Conservation (phyloP, 176 grass and related monocot genomes). For the Phyllostachys edulis region DNA sequence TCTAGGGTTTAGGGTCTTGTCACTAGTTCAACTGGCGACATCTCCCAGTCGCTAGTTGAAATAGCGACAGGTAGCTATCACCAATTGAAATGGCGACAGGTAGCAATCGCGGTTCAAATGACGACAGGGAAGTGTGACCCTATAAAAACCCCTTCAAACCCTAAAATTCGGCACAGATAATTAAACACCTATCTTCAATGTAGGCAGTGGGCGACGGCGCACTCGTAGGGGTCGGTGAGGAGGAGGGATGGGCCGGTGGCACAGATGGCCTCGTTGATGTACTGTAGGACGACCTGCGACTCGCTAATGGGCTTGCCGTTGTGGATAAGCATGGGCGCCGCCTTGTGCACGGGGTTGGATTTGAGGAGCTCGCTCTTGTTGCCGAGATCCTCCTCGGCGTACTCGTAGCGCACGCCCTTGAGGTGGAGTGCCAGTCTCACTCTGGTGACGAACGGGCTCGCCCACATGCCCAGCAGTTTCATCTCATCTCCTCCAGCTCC, state of each 20-base stretch:
- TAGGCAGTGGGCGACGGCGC: too few relatives aligned
- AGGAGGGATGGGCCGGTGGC: conserved; percentile 22
- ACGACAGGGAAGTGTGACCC: too few relatives aligned
- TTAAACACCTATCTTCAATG: too few relatives aligned
- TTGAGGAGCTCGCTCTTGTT: conserved; percentile 49
- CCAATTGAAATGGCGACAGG: too few relatives aligned
- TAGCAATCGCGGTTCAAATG: too few relatives aligned
- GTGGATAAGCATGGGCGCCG: too few relatives aligned
- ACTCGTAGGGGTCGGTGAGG: conserved; percentile 34
- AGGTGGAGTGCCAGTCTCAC: conserved; percentile 52
- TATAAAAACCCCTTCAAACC: too few relatives aligned
- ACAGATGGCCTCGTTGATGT: conserved; percentile 58
- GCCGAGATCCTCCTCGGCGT: conserved; percentile 47
- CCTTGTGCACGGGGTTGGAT: conserved; percentile 60
- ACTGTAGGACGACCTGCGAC: conserved; percentile 60
- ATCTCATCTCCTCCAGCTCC: conserved; percentile 4
- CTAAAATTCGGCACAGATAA: too few relatives aligned
- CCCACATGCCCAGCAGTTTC: conserved; percentile 47
- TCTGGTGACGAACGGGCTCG: conserved; percentile 41
- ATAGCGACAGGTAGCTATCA: too few relatives aligned
- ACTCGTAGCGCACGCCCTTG: conserved; percentile 58
- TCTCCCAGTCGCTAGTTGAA: too few relatives aligned
- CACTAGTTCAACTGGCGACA: too few relatives aligned
- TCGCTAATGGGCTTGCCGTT: conserved; percentile 39
- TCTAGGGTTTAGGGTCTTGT: too few relatives aligned